Conservation (phyloP, 352 stramenopile genomes). For the Aphanomyces invadans region DNA sequence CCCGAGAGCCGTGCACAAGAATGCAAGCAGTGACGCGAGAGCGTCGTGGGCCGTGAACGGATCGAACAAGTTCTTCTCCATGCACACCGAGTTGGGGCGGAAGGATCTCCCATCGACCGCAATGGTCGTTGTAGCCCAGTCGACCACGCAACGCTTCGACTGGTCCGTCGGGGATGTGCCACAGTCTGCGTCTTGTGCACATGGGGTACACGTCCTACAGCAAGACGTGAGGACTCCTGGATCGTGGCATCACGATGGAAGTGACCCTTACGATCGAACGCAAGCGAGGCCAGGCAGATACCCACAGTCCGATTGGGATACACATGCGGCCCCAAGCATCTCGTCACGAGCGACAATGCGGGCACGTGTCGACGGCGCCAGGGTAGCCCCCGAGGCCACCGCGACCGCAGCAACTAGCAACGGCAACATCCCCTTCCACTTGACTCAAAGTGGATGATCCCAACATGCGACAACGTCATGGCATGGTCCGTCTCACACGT, state of each 20-base stretch:
- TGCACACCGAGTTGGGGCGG: neutral
- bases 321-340: slow-evolving; percentile 13
- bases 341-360: slow-evolving; percentile 19
- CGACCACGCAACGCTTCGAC: slow-evolving; percentile 21
- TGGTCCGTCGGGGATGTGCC: neutral
- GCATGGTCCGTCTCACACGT: neutral
- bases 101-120: neutral
- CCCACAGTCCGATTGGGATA: neutral
- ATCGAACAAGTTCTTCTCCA: slow-evolving; percentile 20
- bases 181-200: neutral
- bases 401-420: neutral
- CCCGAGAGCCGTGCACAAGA: slow-evolving; percentile 41
- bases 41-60: slow-evolving; percentile 22
- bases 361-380: neutral
- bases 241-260: neutral
- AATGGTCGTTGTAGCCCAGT: neutral
- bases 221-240: neutral
- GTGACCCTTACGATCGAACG: neutral
- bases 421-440: neutral
- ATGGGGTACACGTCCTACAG: slow-evolving; percentile 12
- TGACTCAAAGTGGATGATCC: neutral
- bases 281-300: slow-evolving; percentile 15
- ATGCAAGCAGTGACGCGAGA: slow-evolving; percentile 3
- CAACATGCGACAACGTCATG: no score
- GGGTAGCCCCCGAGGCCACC: neutral